phyloP scores from a whole-genome alignment of 116 monocot genomes.

The Trichopus zeylanicus region DNA sequence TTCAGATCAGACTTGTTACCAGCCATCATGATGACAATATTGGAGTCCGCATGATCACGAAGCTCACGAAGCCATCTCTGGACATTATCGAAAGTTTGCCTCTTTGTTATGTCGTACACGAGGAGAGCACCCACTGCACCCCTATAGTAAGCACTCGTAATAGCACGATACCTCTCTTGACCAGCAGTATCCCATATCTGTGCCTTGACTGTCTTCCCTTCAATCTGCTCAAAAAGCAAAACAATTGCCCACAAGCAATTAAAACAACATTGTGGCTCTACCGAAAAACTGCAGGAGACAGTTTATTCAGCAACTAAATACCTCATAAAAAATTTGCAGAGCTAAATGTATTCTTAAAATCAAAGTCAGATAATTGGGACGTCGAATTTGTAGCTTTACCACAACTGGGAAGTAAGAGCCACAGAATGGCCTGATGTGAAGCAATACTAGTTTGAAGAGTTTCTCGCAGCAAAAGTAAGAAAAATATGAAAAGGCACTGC shows the following conservation, averaged over 20 bases:
- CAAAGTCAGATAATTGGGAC: no score
- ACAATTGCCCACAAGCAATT: not conserved
- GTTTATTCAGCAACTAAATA: not conserved
- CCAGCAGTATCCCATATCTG: slow-evolving; percentile 17
- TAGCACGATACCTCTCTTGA: slow-evolving; percentile 32
- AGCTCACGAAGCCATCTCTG: slow-evolving; percentile 41
- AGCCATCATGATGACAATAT: slow-evolving; percentile 40
- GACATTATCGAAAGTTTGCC: slow-evolving; percentile 37
- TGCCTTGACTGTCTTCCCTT: slow-evolving; percentile 12
- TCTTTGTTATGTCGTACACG: slow-evolving; percentile 45
- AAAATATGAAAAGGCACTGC: no score
- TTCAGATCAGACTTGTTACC: slow-evolving; percentile 42
- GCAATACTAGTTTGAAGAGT: no score
- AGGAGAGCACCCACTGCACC: slow-evolving; percentile 40
- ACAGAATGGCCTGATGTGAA: no score
- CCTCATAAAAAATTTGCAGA: no score
- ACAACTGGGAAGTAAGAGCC: no score
- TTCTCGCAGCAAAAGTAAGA: no score
- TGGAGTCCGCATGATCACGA: slow-evolving; percentile 34
- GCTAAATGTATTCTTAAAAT: no score
- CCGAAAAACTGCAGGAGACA: not conserved
- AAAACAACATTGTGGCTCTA: not conserved
- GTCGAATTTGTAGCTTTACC: no score
- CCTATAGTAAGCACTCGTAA: slow-evolving; percentile 46
- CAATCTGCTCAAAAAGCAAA: slow-evolving; percentile 3